Evolutionary conservation across 2,329 filamentous ascomycete genomes (phyloP), one percentile per base, ranked within the genome.

Genomic region (Fusarium sp.): DNA sequence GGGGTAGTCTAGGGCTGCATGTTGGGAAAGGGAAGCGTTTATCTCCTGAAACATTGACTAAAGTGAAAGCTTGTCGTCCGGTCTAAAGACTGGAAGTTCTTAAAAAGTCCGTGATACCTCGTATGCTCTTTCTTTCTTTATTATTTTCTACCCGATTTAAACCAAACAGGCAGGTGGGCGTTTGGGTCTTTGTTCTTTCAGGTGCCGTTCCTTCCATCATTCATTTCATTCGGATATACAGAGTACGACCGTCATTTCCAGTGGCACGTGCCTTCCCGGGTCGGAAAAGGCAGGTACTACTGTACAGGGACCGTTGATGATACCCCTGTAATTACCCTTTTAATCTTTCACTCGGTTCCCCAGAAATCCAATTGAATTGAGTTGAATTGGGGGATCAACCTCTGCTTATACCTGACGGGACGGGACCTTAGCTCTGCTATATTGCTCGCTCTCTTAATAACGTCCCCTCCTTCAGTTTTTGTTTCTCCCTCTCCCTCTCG

Each of bases 201-300:
- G 34, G 34, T 38, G 34, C 34, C 34, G 30, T 69, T 61, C 55
- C 60, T 63, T 48, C 52, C 53, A 45, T 25, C 51, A 38, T 53
- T 25, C 51, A 38, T 56, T 29, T 25, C 34, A n/a, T 18, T 47
- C 44, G 40, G 44, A 71, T 34, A 64, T 56, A 67, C 34, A 68
- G 18, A 38, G 34, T 54, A 55, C 32, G 29, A 30, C 32, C 25
- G 45, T 56, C 32, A 32, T 49, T 67, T 20, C 20, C n/a, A 67
- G 61, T 66, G 56, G 62, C 68, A 70, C 68, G 68, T 70, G 68
- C 64, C 57, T 43, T 64, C 64, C 59, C 68, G 45, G 56, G 53
- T 69, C 51, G 25, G 44, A 65, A 69, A 57, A 65, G 55, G 68
- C 55, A 71, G 51, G 67, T 65, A 71, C 49, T 65, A 68, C 67